Evolutionary conservation across 1,284 basidiomycete genomes (phyloP).

Genomic region (Phlebopus sp.): DNA sequence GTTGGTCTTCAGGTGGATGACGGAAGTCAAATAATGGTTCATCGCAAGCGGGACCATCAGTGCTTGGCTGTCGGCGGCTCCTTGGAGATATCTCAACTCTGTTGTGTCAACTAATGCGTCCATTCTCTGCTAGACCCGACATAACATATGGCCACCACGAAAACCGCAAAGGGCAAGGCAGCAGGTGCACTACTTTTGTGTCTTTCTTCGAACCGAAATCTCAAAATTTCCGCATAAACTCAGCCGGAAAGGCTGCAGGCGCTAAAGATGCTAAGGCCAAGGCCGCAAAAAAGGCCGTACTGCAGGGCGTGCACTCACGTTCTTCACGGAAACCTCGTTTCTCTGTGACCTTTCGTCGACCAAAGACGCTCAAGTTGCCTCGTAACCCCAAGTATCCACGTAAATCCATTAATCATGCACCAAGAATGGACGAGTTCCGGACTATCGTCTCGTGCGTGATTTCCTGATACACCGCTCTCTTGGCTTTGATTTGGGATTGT

Average conservation of each 20-base stretch:
- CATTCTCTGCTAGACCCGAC: conserved; percentile 8
- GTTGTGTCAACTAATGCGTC: background rate
- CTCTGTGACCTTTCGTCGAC: conserved; percentile 93
- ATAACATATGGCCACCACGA: conserved; percentile 56
- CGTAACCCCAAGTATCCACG: conserved; percentile 90
- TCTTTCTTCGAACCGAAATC: conserved; percentile 1
- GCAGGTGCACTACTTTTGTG: conserved; percentile 40
- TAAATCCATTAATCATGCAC: conserved; percentile 92
- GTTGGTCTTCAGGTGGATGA: background rate
- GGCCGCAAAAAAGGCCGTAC: conserved; percentile 94
- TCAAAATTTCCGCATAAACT: conserved; percentile 7
- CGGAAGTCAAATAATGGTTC: too few relatives aligned
- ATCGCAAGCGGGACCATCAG: background rate
- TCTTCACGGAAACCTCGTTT: conserved; percentile 81
- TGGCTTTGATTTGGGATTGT: conserved; percentile 5
- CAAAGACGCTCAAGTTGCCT: conserved; percentile 87
- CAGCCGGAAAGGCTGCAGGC: conserved; percentile 21
- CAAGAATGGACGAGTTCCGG: conserved; percentile 96
- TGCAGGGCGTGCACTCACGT: conserved; percentile 82
- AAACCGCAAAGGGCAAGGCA: conserved; percentile 60
- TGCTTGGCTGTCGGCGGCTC: background rate
- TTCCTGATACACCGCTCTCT: conserved; percentile 4
- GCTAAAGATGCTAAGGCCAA: conserved; percentile 80
- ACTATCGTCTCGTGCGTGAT: conserved; percentile 83
- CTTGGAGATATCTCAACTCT: conserved; percentile 2